Percentiles rank a stretch among this genome's conserved stretches.
These are phyloP conservation scores for Pseudonitzschia multistriata DNA, from an alignment of 108 stramenopile species.

Conservation along the genomic window DNA sequence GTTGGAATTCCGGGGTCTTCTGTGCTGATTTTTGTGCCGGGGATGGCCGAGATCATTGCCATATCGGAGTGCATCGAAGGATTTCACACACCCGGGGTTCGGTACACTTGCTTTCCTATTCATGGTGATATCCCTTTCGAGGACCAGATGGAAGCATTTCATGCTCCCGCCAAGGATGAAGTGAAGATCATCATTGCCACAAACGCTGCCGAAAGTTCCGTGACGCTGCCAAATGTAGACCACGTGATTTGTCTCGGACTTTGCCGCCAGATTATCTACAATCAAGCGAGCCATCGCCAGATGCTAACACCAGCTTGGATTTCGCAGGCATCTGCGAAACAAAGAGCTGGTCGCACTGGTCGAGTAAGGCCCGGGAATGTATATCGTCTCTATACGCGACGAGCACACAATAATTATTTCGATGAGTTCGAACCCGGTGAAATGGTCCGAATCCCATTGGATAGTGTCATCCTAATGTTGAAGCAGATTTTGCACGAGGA, in stretches of 20 bases:
- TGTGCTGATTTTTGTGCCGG: constrained; percentile 96
- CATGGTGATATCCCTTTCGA: constrained; percentile 91
- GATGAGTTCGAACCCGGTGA: constrained; percentile 75
- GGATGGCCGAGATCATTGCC: constrained; percentile 90
- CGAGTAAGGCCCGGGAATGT: constrained; percentile 87
- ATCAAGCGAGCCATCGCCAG: constrained; percentile 65
- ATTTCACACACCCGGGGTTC: constrained; percentile 41
- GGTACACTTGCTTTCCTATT: constrained; percentile 78
- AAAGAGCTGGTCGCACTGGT: constrained; percentile 94
- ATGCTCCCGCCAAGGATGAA: constrained; percentile 53
- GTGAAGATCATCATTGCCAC: constrained; percentile 94
- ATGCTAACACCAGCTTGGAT: constrained; percentile 88
- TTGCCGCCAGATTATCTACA: constrained; percentile 78
- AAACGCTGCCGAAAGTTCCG: constrained; percentile 96
- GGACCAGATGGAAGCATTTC: constrained; percentile 90
- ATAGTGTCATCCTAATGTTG: constrained; percentile 67
- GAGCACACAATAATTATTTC: constrained; percentile 61
- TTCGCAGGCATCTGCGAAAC: constrained; percentile 82
- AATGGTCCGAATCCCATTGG: constrained; percentile 78
- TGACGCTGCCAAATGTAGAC: constrained; percentile 95
- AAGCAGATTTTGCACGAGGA: constrained; percentile 72
- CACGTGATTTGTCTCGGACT: constrained; percentile 95
- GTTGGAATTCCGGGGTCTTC: constrained; percentile 71
- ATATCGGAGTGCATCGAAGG: constrained; percentile 76
- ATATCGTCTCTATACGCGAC: constrained; percentile 81